Conservation (phyloP, 192 early-diverging fungal genomes). For the Phlyctochytrium arcticum region DNA sequence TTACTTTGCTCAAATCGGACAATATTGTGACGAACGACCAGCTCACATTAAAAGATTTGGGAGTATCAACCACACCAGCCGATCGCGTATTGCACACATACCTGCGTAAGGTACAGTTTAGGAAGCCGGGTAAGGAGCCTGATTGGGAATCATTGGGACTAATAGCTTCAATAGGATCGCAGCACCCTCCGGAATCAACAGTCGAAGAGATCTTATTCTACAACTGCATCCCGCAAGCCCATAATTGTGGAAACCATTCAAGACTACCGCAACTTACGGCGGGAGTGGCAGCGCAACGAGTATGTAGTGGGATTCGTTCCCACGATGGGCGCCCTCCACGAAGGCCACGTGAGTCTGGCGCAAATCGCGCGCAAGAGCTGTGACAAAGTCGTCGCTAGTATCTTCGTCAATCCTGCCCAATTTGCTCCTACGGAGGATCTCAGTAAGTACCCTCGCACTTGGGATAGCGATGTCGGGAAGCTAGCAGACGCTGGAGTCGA, state of each 20-base stretch:
- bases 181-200: not conserved
- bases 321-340: constrained; percentile 98
- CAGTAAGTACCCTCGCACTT: constrained; percentile 82
- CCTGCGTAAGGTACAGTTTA: too few relatives aligned
- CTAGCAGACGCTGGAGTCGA: constrained; percentile 47
- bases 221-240: constrained; percentile 9
- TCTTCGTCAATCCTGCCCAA: constrained; percentile 99
- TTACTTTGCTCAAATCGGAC: not conserved
- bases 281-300: constrained; percentile 53
- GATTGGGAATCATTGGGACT: too few relatives aligned
- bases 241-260: constrained; percentile 67
- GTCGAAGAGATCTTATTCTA: not conserved
- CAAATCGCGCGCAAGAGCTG: constrained; percentile 53
- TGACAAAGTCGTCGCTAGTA: constrained; percentile 71
- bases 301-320: constrained; percentile 85
- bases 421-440: constrained; percentile 96
- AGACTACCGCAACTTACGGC: constrained; percentile 54
- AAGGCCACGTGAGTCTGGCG: constrained; percentile 78
- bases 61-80: not conserved
- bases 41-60: not conserved
- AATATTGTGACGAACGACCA: not conserved
- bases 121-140: too few relatives aligned
- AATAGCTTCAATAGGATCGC: too few relatives aligned
- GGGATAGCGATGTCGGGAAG: constrained; percentile 68
- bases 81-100: constrained; percentile 3